phyloP scores from a whole-genome alignment of 2,329 filamentous ascomycete species.

The Ophiostoma quercus region DNA sequence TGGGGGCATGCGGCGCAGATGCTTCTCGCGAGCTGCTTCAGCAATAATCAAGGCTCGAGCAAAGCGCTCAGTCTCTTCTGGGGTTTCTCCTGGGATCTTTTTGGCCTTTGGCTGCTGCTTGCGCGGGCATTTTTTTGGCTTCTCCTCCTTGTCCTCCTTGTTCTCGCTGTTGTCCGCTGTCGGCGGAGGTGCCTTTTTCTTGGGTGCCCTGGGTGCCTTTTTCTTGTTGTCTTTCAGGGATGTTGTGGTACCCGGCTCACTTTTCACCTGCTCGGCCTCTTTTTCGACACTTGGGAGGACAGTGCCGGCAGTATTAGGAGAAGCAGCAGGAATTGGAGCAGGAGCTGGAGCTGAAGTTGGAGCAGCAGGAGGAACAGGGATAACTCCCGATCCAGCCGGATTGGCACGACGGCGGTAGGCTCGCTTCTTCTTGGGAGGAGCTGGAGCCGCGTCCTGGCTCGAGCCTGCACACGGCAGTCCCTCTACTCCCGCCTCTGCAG shows the following conservation, averaged over 20 bases:
- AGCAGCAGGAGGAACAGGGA: neutral
- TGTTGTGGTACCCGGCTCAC: neutral
- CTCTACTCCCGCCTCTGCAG: neutral
- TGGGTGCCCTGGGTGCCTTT: neutral
- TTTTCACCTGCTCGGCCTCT: neutral
- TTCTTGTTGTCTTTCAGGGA: neutral
- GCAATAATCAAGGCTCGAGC: neutral
- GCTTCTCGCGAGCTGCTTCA: neutral
- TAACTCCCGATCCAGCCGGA: too few species aligned
- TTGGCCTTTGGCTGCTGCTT: neutral
- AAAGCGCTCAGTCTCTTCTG: neutral
- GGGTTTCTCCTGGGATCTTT: neutral
- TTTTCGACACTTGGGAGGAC: neutral
- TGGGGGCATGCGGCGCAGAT: neutral
- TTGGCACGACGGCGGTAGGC: conserved; percentile 1
- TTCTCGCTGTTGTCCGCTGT: neutral
- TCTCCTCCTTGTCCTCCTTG: neutral
- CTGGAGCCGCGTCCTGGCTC: neutral
- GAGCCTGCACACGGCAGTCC: neutral
- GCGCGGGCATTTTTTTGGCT: neutral
- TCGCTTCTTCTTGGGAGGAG: neutral
- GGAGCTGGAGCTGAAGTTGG: neutral
- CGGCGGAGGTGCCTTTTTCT: neutral
- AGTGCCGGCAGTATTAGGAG: neutral
- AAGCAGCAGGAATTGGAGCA: neutral